Evolutionary conservation across 2,329 filamentous ascomycete species (phyloP).

Genomic region (Lecanosticta acicola): DNA sequence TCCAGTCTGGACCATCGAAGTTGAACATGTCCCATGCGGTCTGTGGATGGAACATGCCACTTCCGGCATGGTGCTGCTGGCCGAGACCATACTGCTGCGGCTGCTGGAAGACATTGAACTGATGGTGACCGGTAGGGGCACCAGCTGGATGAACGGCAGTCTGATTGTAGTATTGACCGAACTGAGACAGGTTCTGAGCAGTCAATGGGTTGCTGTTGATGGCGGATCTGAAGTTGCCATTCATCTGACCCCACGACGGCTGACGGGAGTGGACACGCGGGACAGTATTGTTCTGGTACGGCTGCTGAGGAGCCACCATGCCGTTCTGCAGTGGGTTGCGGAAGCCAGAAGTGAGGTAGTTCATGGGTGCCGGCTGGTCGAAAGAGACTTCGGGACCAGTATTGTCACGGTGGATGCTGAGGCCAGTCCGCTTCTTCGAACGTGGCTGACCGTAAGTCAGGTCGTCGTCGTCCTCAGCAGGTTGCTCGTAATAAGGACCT

Average conservation of each 20-base stretch:
- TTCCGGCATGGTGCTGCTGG: slow-evolving; percentile 1
- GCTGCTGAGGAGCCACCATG: slow-evolving; percentile 1
- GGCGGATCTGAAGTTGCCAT: slow-evolving; percentile 12
- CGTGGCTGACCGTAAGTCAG: slow-evolving; percentile 29
- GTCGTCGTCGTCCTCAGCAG: slow-evolving; percentile 28
- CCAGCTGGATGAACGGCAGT: not conserved
- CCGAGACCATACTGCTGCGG: slow-evolving; percentile 5
- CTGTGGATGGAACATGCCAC: slow-evolving; percentile 9
- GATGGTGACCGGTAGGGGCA: not conserved
- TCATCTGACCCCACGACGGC: slow-evolving; percentile 15
- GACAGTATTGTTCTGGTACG: not conserved
- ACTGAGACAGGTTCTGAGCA: slow-evolving; percentile 2
- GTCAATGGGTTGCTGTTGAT: slow-evolving; percentile 7
- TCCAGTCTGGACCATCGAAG: not conserved
- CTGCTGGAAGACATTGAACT: not conserved
- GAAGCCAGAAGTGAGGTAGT: slow-evolving; percentile 18
- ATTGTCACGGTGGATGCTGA: slow-evolving; percentile 41
- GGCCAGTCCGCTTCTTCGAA: slow-evolving; percentile 32
- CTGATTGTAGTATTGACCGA: slow-evolving; percentile 8
- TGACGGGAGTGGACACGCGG: slow-evolving; percentile 11
- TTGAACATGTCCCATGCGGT: slow-evolving; percentile 11
- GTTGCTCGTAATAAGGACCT: slow-evolving; percentile 11
- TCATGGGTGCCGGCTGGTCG: slow-evolving; percentile 20
- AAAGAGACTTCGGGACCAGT: slow-evolving; percentile 33
- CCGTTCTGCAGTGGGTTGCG: slow-evolving; percentile 1